Evolutionary conservation across 176 grass and related monocot genomes (phyloP).

Genomic region (Alloteropsis semialata): DNA sequence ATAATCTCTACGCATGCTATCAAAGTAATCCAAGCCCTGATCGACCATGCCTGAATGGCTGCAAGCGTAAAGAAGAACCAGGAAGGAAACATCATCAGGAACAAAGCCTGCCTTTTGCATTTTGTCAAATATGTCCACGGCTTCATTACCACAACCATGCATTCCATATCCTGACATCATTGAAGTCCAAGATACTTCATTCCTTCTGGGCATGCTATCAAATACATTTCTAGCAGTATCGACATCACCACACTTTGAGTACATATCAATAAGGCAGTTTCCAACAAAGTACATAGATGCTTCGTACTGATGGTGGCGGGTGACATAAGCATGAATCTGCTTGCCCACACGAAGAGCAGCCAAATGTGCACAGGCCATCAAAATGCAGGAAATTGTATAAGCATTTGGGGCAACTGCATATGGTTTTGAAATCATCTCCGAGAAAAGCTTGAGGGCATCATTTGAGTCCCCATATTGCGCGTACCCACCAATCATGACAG

Average conservation of each 20-base stretch:
- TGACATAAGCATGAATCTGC: conserved; percentile 79
- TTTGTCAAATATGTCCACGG: conserved; percentile 66
- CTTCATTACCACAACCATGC: conserved; percentile 68
- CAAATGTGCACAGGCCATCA: conserved; percentile 89
- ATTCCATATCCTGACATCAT: conserved; percentile 89
- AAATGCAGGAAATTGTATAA: conserved; percentile 70
- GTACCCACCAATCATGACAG: conserved; percentile 91
- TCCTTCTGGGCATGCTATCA: conserved; percentile 57
- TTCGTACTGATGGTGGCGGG: conserved; percentile 37
- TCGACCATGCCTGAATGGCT: conserved; percentile 90
- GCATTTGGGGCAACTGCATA: conserved; percentile 55
- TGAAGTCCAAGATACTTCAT: conserved; percentile 85
- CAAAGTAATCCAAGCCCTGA: conserved; percentile 64
- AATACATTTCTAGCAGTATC: conserved; percentile 71
- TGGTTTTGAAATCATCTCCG: conserved; percentile 52
- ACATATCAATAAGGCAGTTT: conserved; percentile 92
- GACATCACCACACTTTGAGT: conserved; percentile 74
- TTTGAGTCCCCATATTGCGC: conserved; percentile 77
- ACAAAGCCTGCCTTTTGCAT: conserved; percentile 65
- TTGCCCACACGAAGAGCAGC: conserved; percentile 65
- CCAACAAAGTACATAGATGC: conserved; percentile 49
- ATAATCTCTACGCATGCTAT: conserved; percentile 60
- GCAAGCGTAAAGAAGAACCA: conserved; percentile 85
- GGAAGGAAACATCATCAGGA: conserved; percentile 81
- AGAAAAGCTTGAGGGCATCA: conserved; percentile 66